Conservation (phyloP, 225 moss, liverwort and hornwort genomes). For the Pseudoscleropodium purum region DNA sequence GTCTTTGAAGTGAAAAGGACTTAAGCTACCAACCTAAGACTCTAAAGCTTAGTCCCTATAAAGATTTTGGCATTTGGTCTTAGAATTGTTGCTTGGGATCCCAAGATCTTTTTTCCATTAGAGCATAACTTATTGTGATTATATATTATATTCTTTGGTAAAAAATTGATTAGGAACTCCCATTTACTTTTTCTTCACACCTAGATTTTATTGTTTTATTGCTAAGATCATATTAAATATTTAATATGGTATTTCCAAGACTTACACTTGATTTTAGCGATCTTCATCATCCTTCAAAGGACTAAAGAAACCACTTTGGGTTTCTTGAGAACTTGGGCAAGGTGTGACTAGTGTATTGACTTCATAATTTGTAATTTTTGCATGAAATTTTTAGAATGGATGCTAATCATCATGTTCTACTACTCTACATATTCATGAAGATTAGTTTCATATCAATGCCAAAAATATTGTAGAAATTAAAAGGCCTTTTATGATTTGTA, state of each 20-base stretch:
- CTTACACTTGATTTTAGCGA: neutral
- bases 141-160: neutral
- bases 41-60: neutral
- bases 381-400: neutral
- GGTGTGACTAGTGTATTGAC: neutral
- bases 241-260: neutral
- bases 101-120: neutral
- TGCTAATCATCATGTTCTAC: neutral
- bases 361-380: neutral
- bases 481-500: fast-evolving
- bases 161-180: fast-evolving
- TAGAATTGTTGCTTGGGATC: neutral
- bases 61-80: neutral
- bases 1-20: neutral
- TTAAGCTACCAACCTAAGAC: neutral
- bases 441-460: neutral
- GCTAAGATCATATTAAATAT: neutral
- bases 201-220: no score
- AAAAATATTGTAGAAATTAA: no score
- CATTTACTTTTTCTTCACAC: neutral
- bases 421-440: fast-evolving
- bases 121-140: fast-evolving
- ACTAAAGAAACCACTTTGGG: neutral
- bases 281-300: neutral
- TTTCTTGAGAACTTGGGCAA: neutral